Base-by-base conservation (phyloP, 257 asterid genomes). In the Nicotiana sylvestris region DNA sequence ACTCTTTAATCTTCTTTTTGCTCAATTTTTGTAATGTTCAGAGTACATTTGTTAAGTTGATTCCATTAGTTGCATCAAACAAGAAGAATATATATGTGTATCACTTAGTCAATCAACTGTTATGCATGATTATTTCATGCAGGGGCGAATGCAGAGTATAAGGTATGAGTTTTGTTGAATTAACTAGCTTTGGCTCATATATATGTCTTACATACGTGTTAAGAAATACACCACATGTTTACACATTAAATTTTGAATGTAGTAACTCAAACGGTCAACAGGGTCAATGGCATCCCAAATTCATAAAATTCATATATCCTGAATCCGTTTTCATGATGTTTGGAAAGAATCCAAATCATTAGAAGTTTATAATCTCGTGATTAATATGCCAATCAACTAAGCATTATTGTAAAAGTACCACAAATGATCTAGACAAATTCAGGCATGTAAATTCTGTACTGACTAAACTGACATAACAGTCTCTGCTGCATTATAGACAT, bases 261-360 rank as follows among this genome's bases (percentile, higher is more conserved):
- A 55, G 7, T 56, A 16, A 56, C 2, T 5, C 61, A 56, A 56
- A 56, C 7, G 21, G 3, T 5, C 2, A 56, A 6, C 2, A 17
- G 1, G 18, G 1, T 13, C 18, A 55, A 0, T 4, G 6, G 2
- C 6, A 5, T 6, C 0, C 0, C 6, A 21, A 46, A 72, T 0
- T 0, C 4, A 72, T 25, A 25, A 46, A 21, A 0, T 70, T 43
- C 0, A 72, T 25, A 72, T 25, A 70, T 21, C 0, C 1, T 1
- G 21, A 1, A 55, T 55, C 1, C 3, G 2, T n/a, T 70, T 39
- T 0, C 3, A 6, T 0, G 9, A 6, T 49, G 3, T 49, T 0
- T 2, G 10, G 2, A 69, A 4, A 4, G 11, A 4, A 43, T 12
- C 18, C n/a, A 70, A 43, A 43, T 43, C 2, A 72, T 25, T 6